These are phyloP conservation scores for Populus tremula DNA, from an alignment of 345 rosid species.

Conservation along the genomic window DNA sequence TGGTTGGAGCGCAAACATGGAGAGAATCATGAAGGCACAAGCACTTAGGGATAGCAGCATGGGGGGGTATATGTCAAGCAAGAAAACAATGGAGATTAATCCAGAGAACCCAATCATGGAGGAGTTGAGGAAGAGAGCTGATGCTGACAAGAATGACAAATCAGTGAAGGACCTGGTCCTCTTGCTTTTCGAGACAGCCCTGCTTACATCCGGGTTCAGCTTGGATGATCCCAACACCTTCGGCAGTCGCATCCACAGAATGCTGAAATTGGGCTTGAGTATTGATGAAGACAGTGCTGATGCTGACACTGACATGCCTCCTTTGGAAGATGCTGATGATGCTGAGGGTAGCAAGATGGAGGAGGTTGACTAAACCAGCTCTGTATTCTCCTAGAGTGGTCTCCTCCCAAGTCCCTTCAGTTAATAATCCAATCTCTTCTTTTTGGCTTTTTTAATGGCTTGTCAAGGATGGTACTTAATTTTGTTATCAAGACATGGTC, in stretches of 20 bases:
- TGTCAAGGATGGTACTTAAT: not conserved
- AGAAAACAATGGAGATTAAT: conserved; percentile 25
- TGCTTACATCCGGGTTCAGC: conserved; percentile 21
- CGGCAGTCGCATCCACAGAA: conserved; percentile 22
- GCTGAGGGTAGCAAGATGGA: conserved; percentile 23
- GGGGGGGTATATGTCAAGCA: conserved; percentile 21
- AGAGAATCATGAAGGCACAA: conserved; percentile 24
- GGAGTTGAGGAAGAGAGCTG: conserved; percentile 23
- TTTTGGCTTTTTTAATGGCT: not conserved
- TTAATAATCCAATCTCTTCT: not conserved
- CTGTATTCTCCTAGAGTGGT: not conserved
- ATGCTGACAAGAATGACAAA: conserved; percentile 23
- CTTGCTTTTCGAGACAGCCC: conserved; percentile 18
- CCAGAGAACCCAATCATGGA: conserved; percentile 21
- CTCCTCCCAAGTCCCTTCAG: not conserved
- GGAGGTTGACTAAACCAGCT: conserved; percentile 13
- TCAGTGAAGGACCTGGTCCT: conserved; percentile 20
- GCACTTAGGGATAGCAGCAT: conserved; percentile 22
- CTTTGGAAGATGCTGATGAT: conserved; percentile 16
- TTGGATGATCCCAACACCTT: conserved; percentile 24
- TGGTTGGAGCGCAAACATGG: conserved; percentile 21
- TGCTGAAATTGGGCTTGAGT: conserved; percentile 14
- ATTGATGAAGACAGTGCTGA: conserved; percentile 15
- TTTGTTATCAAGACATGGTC: not conserved
- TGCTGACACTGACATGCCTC: conserved; percentile 1